Evolutionary conservation across 2,329 filamentous ascomycete genomes (phyloP).

Genomic region (Trichoderma sp.): DNA sequence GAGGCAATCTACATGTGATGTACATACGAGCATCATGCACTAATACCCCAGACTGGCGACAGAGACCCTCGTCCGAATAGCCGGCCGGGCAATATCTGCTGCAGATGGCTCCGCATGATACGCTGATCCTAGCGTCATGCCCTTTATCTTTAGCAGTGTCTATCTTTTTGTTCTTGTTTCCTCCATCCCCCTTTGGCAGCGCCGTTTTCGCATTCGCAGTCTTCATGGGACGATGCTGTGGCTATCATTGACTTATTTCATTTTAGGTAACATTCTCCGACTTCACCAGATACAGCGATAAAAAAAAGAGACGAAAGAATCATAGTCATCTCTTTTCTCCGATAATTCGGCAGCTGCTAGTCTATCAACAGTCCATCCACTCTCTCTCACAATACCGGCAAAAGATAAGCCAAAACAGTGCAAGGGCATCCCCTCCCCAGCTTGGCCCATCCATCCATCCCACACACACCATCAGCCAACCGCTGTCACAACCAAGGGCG

Average conservation of each 20-base stretch:
- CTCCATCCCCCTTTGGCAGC: neutral
- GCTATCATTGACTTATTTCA: neutral
- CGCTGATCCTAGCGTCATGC: slow-evolving; percentile 18
- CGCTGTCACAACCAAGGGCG: neutral
- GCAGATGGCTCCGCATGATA: slow-evolving; percentile 7
- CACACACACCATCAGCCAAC: slow-evolving; percentile 1
- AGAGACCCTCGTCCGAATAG: neutral
- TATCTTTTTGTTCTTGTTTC: neutral
- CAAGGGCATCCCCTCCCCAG: slow-evolving; percentile 2
- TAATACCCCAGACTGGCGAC: neutral
- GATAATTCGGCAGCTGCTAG: neutral
- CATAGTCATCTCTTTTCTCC: neutral
- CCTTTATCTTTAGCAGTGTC: neutral
- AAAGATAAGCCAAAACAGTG: slow-evolving; percentile 22
- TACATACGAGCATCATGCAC: neutral
- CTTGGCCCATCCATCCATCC: slow-evolving; percentile 6
- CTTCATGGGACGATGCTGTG: neutral
- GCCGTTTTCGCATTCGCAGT: neutral
- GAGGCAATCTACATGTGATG: neutral
- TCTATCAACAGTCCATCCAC: neutral
- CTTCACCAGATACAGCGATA: neutral
- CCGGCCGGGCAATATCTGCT: neutral
- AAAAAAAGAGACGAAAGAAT: neutral
- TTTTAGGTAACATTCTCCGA: neutral
- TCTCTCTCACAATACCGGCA: slow-evolving; percentile 7